Base-by-base conservation (phyloP, 192 early-diverging fungal genomes). In the Thoreauomyces humboldtii region DNA sequence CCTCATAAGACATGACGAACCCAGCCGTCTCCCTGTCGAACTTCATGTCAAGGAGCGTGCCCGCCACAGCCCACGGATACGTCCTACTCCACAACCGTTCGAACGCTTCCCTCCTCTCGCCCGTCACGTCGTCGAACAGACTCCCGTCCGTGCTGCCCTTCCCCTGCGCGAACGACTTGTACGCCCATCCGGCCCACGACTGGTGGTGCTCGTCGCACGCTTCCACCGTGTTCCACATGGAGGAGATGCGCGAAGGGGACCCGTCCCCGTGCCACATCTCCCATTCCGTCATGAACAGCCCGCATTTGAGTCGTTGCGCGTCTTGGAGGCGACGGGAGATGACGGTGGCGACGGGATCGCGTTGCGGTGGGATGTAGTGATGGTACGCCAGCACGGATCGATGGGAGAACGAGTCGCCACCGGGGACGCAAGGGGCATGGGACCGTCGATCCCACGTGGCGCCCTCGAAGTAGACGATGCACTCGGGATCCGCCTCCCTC, bases 161-260 rank as follows among this genome's bases (percentile, higher is more conserved):
- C 7, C 57, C 57, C 35, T 68, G 66, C 12, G 66, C 66, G 31
- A 68, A 68, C 7, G 57, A 37, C 48, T 85, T 78, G 38, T 85
- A 85, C 0, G 81, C 65, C 81, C 81, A 85, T 5, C 81, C 83
- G 47, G 73, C 72, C 83, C 83, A 85, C 24, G 73, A 75, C 32
- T 75, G 69, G 63, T 77, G 68, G 55, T 80, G 77, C 14, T 48
- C 31, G 41, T 82, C 83, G 6, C 76, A 76, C 28, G 74, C 67
- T 7, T 71, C 58, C 1, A 76, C 68, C 1, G 79, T 71, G 36
- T 59, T 41, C 9, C 65, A 72, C 33, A 81, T 77, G 7, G 64
- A 38, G 1, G 66, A 41, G 19, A 79, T 42, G 14, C 73, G 63
- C 7, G 58, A 4, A 4, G 9, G 15, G 32, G 27, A 71, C 0